Conservation (phyloP, 495 filamentous ascomycete species). For the Paragyromitra xinjiangensis region DNA sequence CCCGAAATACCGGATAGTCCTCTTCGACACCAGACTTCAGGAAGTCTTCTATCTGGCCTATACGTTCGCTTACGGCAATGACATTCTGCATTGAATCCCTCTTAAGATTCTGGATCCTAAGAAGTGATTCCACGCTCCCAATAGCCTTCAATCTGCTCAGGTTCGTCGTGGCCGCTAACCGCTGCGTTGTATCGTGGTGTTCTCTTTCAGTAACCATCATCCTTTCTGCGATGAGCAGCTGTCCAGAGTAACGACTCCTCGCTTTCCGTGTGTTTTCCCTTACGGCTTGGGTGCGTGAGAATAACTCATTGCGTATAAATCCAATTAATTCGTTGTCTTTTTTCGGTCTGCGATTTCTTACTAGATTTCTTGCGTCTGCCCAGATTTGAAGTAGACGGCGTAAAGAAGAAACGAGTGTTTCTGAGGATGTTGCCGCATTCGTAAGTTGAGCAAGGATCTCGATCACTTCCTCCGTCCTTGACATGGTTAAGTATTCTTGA, state of each 20-base stretch:
- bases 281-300: not conserved
- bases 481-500: not conserved
- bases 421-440: not conserved
- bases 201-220: not conserved
- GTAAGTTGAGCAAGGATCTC: not conserved
- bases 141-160: not conserved
- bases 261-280: not conserved
- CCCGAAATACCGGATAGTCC: not conserved
- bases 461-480: not conserved
- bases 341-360: slow-evolving; percentile 13
- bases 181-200: not conserved
- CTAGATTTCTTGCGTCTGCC: not conserved
- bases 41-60: not conserved
- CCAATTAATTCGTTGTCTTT: not conserved
- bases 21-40: not conserved
- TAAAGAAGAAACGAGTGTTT: not conserved
- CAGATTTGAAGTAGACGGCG: not conserved
- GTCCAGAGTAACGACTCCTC: not conserved
- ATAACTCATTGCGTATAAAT: not conserved
- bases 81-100: not conserved
- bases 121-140: not conserved
- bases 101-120: not conserved
- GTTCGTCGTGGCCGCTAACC: not conserved
- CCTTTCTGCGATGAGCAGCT: not conserved
- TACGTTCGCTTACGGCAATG: not conserved